Base-by-base conservation (phyloP, 164 flowering plant genomes). In the Vitis cinerea region DNA sequence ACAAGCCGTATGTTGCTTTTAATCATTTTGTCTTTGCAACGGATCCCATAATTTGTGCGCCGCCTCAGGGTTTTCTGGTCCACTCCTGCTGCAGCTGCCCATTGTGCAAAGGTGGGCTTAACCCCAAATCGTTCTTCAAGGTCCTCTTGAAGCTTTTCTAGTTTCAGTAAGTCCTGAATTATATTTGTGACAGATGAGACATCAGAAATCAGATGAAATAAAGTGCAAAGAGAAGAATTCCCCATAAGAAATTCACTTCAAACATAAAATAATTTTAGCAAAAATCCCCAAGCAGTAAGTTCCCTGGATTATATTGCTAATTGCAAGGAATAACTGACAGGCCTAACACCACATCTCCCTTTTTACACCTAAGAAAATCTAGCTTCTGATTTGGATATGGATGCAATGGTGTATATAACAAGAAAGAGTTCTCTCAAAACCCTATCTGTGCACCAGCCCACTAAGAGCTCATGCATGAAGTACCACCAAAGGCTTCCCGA, bases 1-100 rank as follows among this genome's bases (percentile, higher is more conserved):
- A 95, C 99, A 69, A 95, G 97, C 61, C 97, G 78, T 58, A 95
- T 77, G 77, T 95, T 95, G 90, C 98, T 88, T 80, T 86, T 95
- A 10, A 95, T 83, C 97, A 95, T 93, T 82, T 84, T 90, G 67
- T 91, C 97, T 80, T 89, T 95, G 84, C 98, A 92, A 56, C 68
- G 71, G 11, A 56, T 74, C 47, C 98, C 99, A 76, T 91, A 77
- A 70, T 82, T 87, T 72, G 91, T 65, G 29, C 88, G 93, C 69
- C 80, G 74, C 75, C 92, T 85, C 64, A 95, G 67, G 56, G 90
- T 85, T 71, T 73, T 91, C 83, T 84, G 91, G 77, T 95, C 93
- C 68, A 88, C 75, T 53, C 94, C 92, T 49, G 90, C 96, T 3
- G 89, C 99, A 70, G 87, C 83, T 17, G 98, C 98, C 99, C 98